Conservation (phyloP, 2,329 filamentous ascomycete species). For the Sporothrix variecibatus region DNA sequence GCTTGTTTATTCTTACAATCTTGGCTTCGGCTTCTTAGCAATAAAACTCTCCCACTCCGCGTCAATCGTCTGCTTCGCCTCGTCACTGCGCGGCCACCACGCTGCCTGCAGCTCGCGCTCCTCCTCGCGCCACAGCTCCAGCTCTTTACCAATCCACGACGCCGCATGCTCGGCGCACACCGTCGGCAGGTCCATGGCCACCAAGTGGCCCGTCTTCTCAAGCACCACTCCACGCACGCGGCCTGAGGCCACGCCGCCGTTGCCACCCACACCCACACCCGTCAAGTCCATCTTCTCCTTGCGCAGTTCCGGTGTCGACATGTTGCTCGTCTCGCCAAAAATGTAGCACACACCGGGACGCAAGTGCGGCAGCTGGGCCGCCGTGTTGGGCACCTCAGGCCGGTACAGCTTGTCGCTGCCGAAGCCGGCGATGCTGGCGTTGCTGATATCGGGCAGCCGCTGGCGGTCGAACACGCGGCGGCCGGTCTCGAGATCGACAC, state of each 20-base stretch:
- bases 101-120: constrained; percentile 55
- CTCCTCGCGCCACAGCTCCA: constrained; percentile 58
- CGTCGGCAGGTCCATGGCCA: constrained; percentile 76
- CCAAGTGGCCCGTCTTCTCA: constrained; percentile 70
- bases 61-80: constrained; percentile 59
- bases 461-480: constrained; percentile 45
- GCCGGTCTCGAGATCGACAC: constrained; percentile 41
- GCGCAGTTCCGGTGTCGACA: constrained; percentile 54
- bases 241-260: constrained; percentile 63
- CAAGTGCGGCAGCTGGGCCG: constrained; percentile 59
- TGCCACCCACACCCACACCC: constrained; percentile 66
- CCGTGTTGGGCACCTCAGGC: constrained; percentile 60
- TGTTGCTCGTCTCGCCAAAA: constrained; percentile 61
- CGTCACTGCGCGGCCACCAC: constrained; percentile 53
- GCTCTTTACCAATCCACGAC: constrained; percentile 58
- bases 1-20: constrained; percentile 20
- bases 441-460: constrained; percentile 50
- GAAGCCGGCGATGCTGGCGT: constrained; percentile 39
- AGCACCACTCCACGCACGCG: constrained; percentile 68
- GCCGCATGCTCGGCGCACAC: constrained; percentile 64
- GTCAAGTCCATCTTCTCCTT: constrained; percentile 64
- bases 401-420: constrained; percentile 64
- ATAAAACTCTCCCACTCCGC: constrained; percentile 49
- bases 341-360: constrained; percentile 69
- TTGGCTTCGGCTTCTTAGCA: constrained; percentile 18